Evolutionary conservation across 2,329 filamentous ascomycete genomes (phyloP).

Genomic region (Byssochlamys sp.): DNA sequence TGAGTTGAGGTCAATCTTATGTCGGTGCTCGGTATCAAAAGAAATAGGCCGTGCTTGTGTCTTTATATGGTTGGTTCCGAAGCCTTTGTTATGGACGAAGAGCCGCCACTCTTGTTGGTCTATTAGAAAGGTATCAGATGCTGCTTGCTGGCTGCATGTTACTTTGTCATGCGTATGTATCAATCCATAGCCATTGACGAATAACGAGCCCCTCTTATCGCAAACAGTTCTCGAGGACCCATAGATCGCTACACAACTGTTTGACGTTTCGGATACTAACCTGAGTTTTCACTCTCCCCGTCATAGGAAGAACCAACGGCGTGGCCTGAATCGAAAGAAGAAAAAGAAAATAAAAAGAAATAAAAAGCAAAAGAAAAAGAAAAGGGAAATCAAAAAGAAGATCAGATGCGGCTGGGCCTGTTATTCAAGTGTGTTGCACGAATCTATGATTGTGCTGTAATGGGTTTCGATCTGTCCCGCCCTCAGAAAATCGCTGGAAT

Average conservation of each 20-base stretch:
- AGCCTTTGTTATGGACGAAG: not conserved
- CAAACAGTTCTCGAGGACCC: not conserved
- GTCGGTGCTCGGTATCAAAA: not conserved
- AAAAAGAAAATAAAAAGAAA: no score
- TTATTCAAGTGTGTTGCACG: not conserved
- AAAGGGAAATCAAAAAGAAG: no score
- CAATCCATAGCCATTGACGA: not conserved
- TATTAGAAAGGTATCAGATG: not conserved
- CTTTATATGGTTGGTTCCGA: not conserved
- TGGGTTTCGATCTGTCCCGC: not conserved
- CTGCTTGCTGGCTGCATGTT: not conserved
- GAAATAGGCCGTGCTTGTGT: not conserved
- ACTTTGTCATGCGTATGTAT: not conserved
- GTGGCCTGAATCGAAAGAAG: not conserved
- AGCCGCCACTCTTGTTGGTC: not conserved
- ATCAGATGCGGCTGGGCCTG: not conserved
- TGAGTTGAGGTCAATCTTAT: not conserved
- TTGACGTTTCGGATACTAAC: not conserved
- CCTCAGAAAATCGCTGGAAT: not conserved
- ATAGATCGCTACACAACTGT: not conserved
- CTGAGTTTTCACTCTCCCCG: not conserved
- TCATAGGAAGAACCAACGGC: not conserved
- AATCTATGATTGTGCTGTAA: not conserved
- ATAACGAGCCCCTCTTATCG: not conserved
- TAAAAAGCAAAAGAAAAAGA: no score